Base-by-base conservation (phyloP, 2,329 filamentous ascomycete genomes). In the Polychaeton citri region DNA sequence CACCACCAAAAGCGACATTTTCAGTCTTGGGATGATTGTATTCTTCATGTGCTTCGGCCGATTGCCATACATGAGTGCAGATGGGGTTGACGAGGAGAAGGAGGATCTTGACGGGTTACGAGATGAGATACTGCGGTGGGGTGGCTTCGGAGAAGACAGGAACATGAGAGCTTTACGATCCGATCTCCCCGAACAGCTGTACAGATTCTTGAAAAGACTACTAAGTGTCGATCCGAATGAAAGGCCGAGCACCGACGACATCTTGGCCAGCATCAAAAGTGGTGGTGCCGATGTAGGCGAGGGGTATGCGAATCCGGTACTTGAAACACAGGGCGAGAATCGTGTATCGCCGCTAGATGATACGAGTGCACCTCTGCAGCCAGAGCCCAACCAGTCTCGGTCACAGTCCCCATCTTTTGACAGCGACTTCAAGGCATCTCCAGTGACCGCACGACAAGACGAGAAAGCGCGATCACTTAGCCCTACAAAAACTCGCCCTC, bases 21-120 rank as follows among this genome's bases (percentile, higher is more conserved):
- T 98, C 59, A 95, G 87, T 1, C 66, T 98, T 0, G 90, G 90
- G 33, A 95, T 98, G 88, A 96, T 96, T 38, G 70, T 98, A 3
- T 93, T 96, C 58, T 98, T 98, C 53, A 81, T 98, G 69, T 98
- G 90, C 56, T 98, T 98, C 54, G 84, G 81, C 2, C 72, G 79
- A 32, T 69, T 98, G 8, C 90, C 90, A 0, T 98, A 96, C 53
- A 68, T 63, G 17, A 82, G 80, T 47, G 84, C 87, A 35, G 88
- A 96, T 53, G 71, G 79, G 3, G 69, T 92, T 16, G 76, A 94
- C 40, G 88, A 96, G 57, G 88, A 96, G 52, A 77, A 85, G 37
- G 90, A 98, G 54, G 86, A 96, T 45, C 68, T 95, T 4, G 86
- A 95, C 47, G 67, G 78, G 45, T 69, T 98, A 19, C 76, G 87